Evolutionary conservation across 1,139 yeast genomes (phyloP).

Genomic region (Blastobotrys niveus): DNA sequence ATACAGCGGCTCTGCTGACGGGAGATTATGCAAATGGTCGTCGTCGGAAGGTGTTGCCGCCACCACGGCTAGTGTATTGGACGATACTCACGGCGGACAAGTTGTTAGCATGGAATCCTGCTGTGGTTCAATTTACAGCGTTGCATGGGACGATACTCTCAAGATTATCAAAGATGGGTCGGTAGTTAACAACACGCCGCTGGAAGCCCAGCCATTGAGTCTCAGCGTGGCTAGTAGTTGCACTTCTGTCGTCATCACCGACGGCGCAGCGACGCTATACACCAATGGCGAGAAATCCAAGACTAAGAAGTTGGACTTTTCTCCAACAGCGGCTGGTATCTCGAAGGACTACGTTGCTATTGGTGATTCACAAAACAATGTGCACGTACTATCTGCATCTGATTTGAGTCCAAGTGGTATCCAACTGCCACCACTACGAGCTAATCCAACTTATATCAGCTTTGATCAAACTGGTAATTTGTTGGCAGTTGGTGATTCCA

Average conservation of each 20-base stretch:
- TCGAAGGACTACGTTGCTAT: constrained; percentile 34
- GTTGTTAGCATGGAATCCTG: constrained; percentile 31
- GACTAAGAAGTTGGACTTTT: constrained; percentile 11
- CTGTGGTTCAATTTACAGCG: constrained; percentile 39
- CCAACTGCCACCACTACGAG: constrained; percentile 49
- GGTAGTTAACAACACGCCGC: constrained; percentile 32
- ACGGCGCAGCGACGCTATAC: constrained; percentile 40
- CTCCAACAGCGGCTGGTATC: constrained; percentile 31
- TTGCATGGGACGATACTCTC: constrained; percentile 89
- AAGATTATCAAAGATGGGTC: constrained; percentile 31
- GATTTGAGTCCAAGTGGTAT: constrained; percentile 16
- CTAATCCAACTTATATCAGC: constrained; percentile 56
- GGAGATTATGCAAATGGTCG: constrained; percentile 60
- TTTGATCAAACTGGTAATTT: constrained; percentile 65
- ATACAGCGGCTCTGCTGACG: constrained; percentile 80
- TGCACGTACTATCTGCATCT: constrained; percentile 20
- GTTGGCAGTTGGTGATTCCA: constrained; percentile 78
- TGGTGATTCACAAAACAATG: constrained; percentile 22
- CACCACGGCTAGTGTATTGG: background rate
- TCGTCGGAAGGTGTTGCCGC: constrained; percentile 32
- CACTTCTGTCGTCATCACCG: constrained; percentile 45
- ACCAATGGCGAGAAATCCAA: constrained; percentile 20
- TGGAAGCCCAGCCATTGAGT: constrained; percentile 62
- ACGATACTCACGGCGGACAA: constrained; percentile 24
- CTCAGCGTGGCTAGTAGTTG: constrained; percentile 45